Base-by-base conservation (phyloP, 1,139 yeast genomes). In the Lodderomyces theae region DNA sequence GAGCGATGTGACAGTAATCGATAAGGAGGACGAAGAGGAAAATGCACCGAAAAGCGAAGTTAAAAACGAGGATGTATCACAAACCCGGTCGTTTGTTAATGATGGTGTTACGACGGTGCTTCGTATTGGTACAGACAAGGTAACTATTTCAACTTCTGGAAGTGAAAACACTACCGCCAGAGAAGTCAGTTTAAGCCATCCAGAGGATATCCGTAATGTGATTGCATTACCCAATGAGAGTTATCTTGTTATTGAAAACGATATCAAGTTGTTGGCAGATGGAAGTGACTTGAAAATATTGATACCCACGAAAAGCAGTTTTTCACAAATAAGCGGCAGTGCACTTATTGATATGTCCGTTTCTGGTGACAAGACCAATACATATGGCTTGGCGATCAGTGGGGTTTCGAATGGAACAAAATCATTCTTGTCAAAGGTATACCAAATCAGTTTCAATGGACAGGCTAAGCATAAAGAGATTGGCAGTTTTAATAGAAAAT, bases 1-100 rank as follows among this genome's bases (percentile, higher is more conserved):
- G 34, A 60, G 64, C 46, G 66, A 61, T 43, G 42, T 15, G 18
- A 23, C 56, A 3, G 61, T 58, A 36, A 61, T 66, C 0, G 57
- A 61, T 1, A 44, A 53, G 1, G 49, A 52, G 24, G 64, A 60
- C 34, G 58, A 53, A 2, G 44, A 40, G 10, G 51, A 49, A 25
- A 53, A 48, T 10, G 31, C 29, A 18, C 19, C 25, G 25, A 22
- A 17, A 31, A 16, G 19, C 23, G 30, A 17, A 23, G 34, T 23
- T 19, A 25, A 32, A 9, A 5, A 26, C 4, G 37, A 35, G 4
- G 32, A 33, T 5, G 21, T 9, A 9, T 11, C 25, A 19, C 4
- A 17, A 12, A 34, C 36, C 10, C 13, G 31, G 15, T 6, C 31
- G 6, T 28, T 28, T 15, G 31, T 15, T 6, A 15, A 28, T 10